Evolutionary conservation across 139 green algal species (phyloP).

Genomic region (Pseudopediastrum boryanum): DNA sequence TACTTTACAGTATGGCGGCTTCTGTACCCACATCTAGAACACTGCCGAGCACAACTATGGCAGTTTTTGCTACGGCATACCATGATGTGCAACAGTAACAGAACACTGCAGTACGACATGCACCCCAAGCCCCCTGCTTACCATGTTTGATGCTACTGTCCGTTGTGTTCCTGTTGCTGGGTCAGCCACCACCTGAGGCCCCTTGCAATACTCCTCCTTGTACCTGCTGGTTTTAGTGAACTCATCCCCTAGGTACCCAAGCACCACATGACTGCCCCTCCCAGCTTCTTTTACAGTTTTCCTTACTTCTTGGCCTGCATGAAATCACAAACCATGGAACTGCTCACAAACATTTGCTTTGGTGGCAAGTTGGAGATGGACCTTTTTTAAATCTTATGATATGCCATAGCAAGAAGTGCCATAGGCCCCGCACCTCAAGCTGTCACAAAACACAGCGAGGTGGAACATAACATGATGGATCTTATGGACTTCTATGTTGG

Average conservation of each 20-base stretch:
- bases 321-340: too few species aligned
- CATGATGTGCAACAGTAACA: background rate
- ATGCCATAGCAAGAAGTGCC: too few species aligned
- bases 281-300: constrained; percentile 23
- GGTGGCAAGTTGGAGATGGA: too few species aligned
- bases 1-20: background rate
- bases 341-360: too few species aligned
- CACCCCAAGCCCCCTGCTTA: constrained; percentile 1
- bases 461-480: too few species aligned
- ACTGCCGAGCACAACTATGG: background rate
- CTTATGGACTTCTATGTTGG: too few species aligned
- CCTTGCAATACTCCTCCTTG: constrained; percentile 21
- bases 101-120: background rate
- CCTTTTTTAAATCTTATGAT: too few species aligned
- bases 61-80: background rate
- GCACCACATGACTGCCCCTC: constrained; percentile 3
- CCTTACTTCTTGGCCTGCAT: constrained; percentile 8
- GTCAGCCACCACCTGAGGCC: background rate
- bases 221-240: constrained; percentile 33
- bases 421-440: too few species aligned
- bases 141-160: constrained; percentile 5
- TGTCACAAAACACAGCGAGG: too few species aligned
- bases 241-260: constrained; percentile 11
- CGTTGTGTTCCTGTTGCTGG: background rate
- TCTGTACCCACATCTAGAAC: too few species aligned